Evolutionary conservation across 768 basidiomycete species (phyloP).

Genomic region (Agrocybe praecox): DNA sequence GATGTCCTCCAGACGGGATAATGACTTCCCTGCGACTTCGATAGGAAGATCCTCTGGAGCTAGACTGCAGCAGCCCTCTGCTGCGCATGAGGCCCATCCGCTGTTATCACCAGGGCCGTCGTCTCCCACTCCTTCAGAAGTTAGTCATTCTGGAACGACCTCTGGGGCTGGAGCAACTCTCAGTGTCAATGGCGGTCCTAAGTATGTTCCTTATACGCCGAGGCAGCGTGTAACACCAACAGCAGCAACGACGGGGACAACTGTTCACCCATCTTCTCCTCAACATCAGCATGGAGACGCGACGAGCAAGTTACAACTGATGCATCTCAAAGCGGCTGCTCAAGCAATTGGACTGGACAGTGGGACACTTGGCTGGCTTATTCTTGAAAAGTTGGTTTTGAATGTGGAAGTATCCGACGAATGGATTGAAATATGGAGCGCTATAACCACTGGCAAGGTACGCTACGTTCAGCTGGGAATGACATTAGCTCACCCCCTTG

Average conservation of each 20-base stretch:
- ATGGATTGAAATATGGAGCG: constrained; percentile 72
- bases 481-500: constrained; percentile 2
- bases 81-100: constrained; percentile 69
- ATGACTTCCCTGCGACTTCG: constrained; percentile 52
- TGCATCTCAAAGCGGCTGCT: constrained; percentile 73
- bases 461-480: background rate
- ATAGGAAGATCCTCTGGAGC: constrained; percentile 53
- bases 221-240: constrained; percentile 56
- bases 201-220: constrained; percentile 81
- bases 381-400: constrained; percentile 69
- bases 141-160: constrained; percentile 13
- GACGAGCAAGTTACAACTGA: constrained; percentile 67
- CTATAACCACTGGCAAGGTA: constrained; percentile 70
- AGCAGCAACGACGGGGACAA: constrained; percentile 51
- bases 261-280: constrained; percentile 46
- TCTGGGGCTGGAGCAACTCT: constrained; percentile 10
- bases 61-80: constrained; percentile 36
- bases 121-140: constrained; percentile 30
- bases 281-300: constrained; percentile 58
- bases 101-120: constrained; percentile 50
- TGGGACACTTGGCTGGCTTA: constrained; percentile 71
- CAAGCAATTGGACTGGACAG: constrained; percentile 69
- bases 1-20: constrained; percentile 38
- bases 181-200: constrained; percentile 31
- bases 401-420: constrained; percentile 54